phyloP scores from a whole-genome alignment of 2,329 filamentous ascomycete genomes.

The Orbilia brochopaga region DNA sequence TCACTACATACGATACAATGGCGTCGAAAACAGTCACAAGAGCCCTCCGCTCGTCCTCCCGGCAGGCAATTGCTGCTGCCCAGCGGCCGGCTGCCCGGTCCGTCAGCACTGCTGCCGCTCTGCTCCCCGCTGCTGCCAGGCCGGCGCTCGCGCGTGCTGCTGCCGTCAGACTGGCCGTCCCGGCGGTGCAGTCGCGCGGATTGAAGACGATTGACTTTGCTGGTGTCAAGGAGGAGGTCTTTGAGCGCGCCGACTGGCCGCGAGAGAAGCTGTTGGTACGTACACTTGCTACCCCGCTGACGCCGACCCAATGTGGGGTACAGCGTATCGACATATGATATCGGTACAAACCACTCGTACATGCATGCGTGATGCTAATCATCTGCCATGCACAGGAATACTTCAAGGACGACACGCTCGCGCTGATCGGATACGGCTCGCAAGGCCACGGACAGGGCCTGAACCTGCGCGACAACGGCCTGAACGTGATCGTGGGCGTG shows the following conservation, averaged over 20 bases:
- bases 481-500: constrained; percentile 98
- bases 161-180: constrained; percentile 59
- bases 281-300: constrained; percentile 3
- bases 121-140: constrained; percentile 54
- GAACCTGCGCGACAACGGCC: constrained; percentile 98
- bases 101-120: constrained; percentile 43
- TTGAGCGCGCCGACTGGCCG: constrained; percentile 98
- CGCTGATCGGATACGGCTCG: constrained; percentile 90
- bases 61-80: constrained; percentile 39
- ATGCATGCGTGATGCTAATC: constrained; percentile 4
- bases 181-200: constrained; percentile 76
- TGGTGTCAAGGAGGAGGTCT: constrained; percentile 91
- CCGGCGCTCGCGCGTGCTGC: constrained; percentile 60
- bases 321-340: neutral
- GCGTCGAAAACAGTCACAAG: constrained; percentile 41
- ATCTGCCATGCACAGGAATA: constrained; percentile 70
- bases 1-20: constrained; percentile 19
- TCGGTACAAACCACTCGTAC: neutral
- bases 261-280: constrained; percentile 94
- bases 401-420: constrained; percentile 99
- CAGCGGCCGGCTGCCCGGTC: constrained; percentile 38
- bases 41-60: constrained; percentile 45
- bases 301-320: constrained; percentile 5
- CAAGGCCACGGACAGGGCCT: constrained; percentile 91
- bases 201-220: constrained; percentile 99